phyloP scores from a whole-genome alignment of 139 green algal genomes.

The Volvox reticuliferus region DNA sequence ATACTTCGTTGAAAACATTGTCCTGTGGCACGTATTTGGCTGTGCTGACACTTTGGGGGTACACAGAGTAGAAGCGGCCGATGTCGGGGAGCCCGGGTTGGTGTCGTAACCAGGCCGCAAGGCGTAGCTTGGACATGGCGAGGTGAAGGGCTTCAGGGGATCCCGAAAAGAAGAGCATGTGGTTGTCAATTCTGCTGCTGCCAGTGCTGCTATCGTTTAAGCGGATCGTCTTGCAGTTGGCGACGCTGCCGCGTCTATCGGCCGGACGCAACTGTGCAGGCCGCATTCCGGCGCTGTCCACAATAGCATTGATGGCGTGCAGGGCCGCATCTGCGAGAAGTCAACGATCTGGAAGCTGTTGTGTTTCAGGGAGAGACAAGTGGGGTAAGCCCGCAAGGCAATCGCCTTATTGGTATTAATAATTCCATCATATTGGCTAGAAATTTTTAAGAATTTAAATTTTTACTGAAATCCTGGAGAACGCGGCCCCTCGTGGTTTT shows the following conservation, averaged over 20 bases:
- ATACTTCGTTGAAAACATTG: neutral
- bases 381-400: no score
- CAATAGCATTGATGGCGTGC: neutral
- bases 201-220: neutral
- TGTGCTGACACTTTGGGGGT: neutral
- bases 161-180: neutral
- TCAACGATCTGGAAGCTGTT: neutral
- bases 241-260: neutral
- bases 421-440: neutral
- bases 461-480: no score
- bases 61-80: conserved; percentile 6
- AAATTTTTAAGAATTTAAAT: neutral
- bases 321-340: neutral
- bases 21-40: neutral
- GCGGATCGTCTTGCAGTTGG: neutral
- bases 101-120: neutral
- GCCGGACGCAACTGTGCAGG: neutral
- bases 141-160: neutral
- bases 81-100: neutral
- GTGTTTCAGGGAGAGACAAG: no score
- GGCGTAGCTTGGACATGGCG: neutral
- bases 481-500: no score
- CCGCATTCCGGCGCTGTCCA: neutral
- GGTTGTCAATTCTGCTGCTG: neutral
- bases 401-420: neutral